phyloP scores from a whole-genome alignment of 192 early-diverging fungal species.

The Phlyctochytrium arcticum region DNA sequence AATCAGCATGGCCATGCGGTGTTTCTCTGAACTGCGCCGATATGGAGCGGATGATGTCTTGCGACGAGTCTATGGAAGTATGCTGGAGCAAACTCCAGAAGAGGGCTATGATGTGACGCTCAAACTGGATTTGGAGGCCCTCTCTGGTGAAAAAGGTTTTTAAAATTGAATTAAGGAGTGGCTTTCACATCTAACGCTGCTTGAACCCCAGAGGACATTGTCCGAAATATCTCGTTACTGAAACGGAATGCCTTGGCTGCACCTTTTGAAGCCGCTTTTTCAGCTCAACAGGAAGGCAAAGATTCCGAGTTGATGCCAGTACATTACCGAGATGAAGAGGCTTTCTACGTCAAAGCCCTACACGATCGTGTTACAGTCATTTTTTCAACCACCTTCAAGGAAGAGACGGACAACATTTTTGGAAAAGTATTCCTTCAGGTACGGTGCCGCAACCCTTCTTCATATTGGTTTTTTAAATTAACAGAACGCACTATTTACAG shows the following conservation, averaged over 20 bases:
- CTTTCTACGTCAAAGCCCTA: constrained; percentile 86
- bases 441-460: neutral
- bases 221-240: constrained; percentile 79
- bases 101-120: constrained; percentile 76
- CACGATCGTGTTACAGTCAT: constrained; percentile 96
- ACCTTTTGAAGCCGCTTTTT: constrained; percentile 88
- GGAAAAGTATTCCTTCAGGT: constrained; percentile 96
- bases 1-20: constrained; percentile 81
- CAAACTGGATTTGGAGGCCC: constrained; percentile 71
- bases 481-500: constrained; percentile 24
- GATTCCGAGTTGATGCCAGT: constrained; percentile 82
- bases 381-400: constrained; percentile 94
- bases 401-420: constrained; percentile 93
- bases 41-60: constrained; percentile 87
- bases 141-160: constrained; percentile 70
- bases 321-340: constrained; percentile 91
- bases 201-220: constrained; percentile 14
- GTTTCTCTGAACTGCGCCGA: constrained; percentile 71
- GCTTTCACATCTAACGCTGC: neutral
- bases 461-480: neutral
- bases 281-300: constrained; percentile 71
- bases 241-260: constrained; percentile 95
- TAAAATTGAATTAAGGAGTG: neutral
- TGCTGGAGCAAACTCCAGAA: constrained; percentile 44
- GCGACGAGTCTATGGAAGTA: constrained; percentile 72